A percentile compares a stretch with the other conserved stretches of the same genome.
phyloP scores from a whole-genome alignment of 2,329 filamentous ascomycete genomes.

The Chlorencoelia australis region DNA sequence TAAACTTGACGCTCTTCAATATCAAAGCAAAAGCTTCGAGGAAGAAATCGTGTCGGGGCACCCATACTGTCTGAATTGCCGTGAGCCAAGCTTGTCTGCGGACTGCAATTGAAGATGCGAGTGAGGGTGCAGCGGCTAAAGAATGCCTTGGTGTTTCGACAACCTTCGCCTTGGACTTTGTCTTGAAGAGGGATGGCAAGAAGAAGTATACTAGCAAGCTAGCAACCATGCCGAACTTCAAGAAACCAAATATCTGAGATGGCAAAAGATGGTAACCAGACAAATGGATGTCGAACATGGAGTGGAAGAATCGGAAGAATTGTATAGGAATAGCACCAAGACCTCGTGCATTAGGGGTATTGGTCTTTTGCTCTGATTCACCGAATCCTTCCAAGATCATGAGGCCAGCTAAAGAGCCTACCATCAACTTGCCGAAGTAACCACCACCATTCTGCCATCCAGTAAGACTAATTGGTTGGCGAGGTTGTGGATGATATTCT shows the following conservation, averaged over 20 bases:
- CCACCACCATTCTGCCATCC: slow-evolving; percentile 45
- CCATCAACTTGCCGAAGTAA: slow-evolving; percentile 66
- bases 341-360: slow-evolving; percentile 54
- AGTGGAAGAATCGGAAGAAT: slow-evolving; percentile 38
- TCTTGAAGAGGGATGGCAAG: slow-evolving; percentile 41
- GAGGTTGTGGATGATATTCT: slow-evolving; percentile 34
- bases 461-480: slow-evolving; percentile 45
- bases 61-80: slow-evolving; percentile 84
- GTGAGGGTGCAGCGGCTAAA: slow-evolving; percentile 50
- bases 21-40: slow-evolving; percentile 74
- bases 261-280: slow-evolving; percentile 42
- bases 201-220: slow-evolving; percentile 45
- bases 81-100: slow-evolving; percentile 87
- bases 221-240: slow-evolving; percentile 43
- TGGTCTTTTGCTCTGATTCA: slow-evolving; percentile 50
- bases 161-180: slow-evolving; percentile 36
- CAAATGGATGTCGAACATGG: slow-evolving; percentile 35
- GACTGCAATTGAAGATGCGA: slow-evolving; percentile 75
- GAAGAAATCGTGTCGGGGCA: slow-evolving; percentile 77
- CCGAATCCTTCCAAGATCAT: slow-evolving; percentile 82
- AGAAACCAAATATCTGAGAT: slow-evolving; percentile 36
- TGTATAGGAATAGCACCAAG: slow-evolving; percentile 55
- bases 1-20: slow-evolving; percentile 74
- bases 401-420: slow-evolving; percentile 80
- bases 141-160: slow-evolving; percentile 38